phyloP scores from a whole-genome alignment of 176 grass and related monocot genomes.

The Dactylis glomerata region DNA sequence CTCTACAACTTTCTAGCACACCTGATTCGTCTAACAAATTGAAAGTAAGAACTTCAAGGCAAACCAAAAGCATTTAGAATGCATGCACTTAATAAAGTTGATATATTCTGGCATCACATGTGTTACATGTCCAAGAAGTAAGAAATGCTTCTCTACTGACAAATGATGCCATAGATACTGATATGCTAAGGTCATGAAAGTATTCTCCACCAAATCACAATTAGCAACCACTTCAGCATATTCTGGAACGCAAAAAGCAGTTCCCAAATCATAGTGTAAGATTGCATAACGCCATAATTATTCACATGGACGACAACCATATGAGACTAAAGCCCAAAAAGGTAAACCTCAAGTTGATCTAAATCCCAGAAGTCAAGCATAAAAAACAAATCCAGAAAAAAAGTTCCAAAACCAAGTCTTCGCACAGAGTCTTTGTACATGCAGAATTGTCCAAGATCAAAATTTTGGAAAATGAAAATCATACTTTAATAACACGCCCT shows the following conservation, averaged over 20 bases:
- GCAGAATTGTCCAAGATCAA: neutral
- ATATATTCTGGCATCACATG: neutral
- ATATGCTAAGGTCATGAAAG: neutral
- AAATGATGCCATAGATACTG: neutral
- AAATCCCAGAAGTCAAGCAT: neutral
- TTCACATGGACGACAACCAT: neutral
- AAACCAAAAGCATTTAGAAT: neutral
- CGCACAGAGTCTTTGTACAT: neutral
- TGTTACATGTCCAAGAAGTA: neutral
- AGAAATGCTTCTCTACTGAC: neutral
- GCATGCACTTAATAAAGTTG: neutral
- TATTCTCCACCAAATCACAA: neutral
- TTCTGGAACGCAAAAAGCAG: neutral
- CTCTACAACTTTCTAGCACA: constrained; percentile 3
- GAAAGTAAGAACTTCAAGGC: neutral
- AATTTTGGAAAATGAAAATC: neutral
- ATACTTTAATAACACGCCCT: neutral
- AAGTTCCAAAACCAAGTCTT: neutral
- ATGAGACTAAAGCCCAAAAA: neutral
- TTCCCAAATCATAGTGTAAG: neutral
- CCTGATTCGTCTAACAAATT: neutral
- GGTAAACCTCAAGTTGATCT: neutral
- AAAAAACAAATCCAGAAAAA: neutral
- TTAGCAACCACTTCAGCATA: neutral
- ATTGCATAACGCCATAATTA: neutral